Conservation (phyloP, 257 asterid species). For the Lycium barbarum region DNA sequence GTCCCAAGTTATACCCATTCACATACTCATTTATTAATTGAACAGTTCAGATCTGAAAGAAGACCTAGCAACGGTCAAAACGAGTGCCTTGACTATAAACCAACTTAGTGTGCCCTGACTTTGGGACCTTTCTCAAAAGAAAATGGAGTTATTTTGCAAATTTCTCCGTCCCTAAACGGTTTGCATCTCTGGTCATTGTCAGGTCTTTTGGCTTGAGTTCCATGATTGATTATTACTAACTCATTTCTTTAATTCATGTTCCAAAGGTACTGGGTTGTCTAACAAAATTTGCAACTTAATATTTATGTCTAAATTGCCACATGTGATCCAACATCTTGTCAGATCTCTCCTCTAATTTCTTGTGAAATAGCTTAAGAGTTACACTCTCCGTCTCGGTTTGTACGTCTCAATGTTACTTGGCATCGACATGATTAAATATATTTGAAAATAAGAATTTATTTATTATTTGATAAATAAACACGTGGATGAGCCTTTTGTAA, state of each 20-base stretch:
- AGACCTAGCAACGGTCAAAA: background rate
- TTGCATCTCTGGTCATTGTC: background rate
- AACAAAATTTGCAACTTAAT: background rate
- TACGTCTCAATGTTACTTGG: background rate
- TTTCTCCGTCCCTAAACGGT: background rate
- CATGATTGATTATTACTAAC: background rate
- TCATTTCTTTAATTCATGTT: background rate
- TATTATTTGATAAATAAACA: no score
- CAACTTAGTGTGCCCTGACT: background rate
- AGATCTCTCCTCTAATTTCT: background rate
- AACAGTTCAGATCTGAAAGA: background rate
- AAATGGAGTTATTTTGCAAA: background rate
- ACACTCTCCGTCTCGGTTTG: background rate
- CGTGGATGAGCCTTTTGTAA: background rate
- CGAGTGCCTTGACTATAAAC: background rate
- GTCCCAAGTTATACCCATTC: background rate
- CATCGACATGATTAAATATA: background rate
- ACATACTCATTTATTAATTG: background rate
- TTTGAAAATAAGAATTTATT: no score
- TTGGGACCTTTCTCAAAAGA: background rate
- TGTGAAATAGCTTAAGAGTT: background rate
- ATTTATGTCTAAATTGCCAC: background rate
- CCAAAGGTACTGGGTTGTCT: background rate
- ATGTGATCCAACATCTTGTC: background rate
- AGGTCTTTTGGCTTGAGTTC: background rate